Percentiles rank a stretch among this genome's conserved stretches.
phyloP scores from a whole-genome alignment of 2,329 filamentous ascomycete genomes.

The Clonostachys solani region DNA sequence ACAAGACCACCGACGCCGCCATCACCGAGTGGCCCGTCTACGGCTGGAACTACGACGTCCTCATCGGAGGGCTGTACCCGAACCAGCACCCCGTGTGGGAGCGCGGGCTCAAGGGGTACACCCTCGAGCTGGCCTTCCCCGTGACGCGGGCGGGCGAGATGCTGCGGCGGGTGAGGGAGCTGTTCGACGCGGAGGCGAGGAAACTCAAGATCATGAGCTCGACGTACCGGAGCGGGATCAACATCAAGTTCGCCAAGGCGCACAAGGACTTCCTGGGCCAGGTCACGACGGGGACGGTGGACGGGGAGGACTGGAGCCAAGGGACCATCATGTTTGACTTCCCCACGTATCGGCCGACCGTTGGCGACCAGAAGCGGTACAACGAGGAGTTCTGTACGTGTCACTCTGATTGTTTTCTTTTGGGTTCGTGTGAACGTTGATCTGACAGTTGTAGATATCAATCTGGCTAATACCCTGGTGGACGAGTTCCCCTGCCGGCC shows the following conservation, averaged over 20 bases:
- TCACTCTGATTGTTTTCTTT: neutral
- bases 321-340: conserved; percentile 52
- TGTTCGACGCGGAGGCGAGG: conserved; percentile 40
- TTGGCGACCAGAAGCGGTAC: conserved; percentile 39
- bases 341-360: conserved; percentile 37
- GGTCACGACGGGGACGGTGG: conserved; percentile 39
- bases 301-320: conserved; percentile 39
- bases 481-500: conserved; percentile 45
- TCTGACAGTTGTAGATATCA: conserved; percentile 25
- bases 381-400: conserved; percentile 45
- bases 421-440: conserved; percentile 1
- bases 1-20: conserved; percentile 39
- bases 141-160: conserved; percentile 43
- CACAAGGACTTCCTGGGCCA: conserved; percentile 45
- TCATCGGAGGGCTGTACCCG: conserved; percentile 46
- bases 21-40: conserved; percentile 43
- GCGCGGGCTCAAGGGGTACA: conserved; percentile 39
- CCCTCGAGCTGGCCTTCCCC: conserved; percentile 46
- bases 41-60: conserved; percentile 48
- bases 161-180: conserved; percentile 39
- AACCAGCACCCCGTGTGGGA: conserved; percentile 45
- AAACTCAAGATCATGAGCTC: conserved; percentile 40
- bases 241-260: conserved; percentile 46
- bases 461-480: conserved; percentile 38
- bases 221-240: conserved; percentile 47